Evolutionary conservation across 73 alveolate genomes (phyloP).

Genomic region (Paramecium primaurelia): DNA sequence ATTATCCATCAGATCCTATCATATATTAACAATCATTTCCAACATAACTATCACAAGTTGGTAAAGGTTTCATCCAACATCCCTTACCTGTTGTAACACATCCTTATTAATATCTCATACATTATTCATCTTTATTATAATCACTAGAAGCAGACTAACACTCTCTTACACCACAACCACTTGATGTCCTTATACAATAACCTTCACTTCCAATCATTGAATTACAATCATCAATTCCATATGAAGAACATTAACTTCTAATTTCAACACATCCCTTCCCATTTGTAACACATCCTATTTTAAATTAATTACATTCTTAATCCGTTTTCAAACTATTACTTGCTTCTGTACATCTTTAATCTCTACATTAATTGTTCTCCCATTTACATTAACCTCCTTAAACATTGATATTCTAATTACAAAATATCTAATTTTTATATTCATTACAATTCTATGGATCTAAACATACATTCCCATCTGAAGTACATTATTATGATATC

Average conservation of each 20-base stretch:
- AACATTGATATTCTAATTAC: background rate
- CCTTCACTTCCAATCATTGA: slow-evolving; percentile 9
- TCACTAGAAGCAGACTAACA: slow-evolving; percentile 9
- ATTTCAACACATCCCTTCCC: slow-evolving; percentile 35
- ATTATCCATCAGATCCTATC: background rate
- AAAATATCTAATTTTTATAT: background rate
- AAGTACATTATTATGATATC: background rate
- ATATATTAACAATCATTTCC: background rate
- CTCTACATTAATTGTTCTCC: background rate
- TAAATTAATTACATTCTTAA: background rate
- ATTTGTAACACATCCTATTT: background rate
- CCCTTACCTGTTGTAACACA: background rate
- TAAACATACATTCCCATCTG: background rate
- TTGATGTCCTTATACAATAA: background rate
- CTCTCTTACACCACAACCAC: background rate
- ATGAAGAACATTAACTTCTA: background rate
- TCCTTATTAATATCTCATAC: background rate
- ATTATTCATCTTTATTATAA: background rate
- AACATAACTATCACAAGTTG: background rate
- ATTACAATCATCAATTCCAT: background rate
- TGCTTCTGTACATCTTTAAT: background rate
- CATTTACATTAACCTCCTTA: background rate
- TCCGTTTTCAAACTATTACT: background rate
- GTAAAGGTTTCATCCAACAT: background rate
- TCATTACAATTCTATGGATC: background rate